A percentile compares a stretch with the other conserved stretches of the same genome.
Evolutionary conservation across 1,139 yeast genomes (phyloP).

Genomic region (Taphrina communis): DNA sequence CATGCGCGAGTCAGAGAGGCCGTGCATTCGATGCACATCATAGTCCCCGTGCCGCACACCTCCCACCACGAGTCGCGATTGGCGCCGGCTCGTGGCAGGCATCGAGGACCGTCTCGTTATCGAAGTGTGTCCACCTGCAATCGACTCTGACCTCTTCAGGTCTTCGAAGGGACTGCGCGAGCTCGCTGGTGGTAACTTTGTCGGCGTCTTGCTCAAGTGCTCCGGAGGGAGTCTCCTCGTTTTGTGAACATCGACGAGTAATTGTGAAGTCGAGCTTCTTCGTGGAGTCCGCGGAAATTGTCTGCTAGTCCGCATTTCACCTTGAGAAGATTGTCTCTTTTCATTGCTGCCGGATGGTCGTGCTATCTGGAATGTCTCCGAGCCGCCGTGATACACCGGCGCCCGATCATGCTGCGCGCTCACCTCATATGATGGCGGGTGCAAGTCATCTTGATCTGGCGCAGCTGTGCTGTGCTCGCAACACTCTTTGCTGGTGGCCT

Average conservation of each 20-base stretch:
- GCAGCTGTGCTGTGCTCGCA: neutral
- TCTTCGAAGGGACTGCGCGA: slow-evolving; percentile 16
- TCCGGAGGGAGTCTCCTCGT: slow-evolving; percentile 16
- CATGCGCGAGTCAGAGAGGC: slow-evolving; percentile 25
- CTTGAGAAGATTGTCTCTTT: neutral
- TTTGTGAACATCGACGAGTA: neutral
- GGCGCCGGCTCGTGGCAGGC: neutral
- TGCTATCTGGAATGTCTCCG: neutral
- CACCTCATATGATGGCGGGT: neutral
- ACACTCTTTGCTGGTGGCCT: neutral
- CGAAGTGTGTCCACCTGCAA: neutral
- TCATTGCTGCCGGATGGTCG: neutral
- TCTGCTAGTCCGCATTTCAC: neutral
- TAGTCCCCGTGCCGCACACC: slow-evolving; percentile 14
- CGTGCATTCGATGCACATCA: slow-evolving; percentile 24
- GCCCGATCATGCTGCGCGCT: neutral
- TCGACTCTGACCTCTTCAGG: neutral
- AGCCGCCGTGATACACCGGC: neutral
- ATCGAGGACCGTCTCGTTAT: neutral
- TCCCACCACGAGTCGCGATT: neutral
- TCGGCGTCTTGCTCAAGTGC: slow-evolving; percentile 9
- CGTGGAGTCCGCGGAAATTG: neutral
- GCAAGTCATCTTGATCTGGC: neutral
- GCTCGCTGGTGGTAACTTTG: neutral
- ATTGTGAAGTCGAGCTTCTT: neutral